phyloP scores from a whole-genome alignment of 805 yeast genomes.

The Wickerhamomyces tratensis region DNA sequence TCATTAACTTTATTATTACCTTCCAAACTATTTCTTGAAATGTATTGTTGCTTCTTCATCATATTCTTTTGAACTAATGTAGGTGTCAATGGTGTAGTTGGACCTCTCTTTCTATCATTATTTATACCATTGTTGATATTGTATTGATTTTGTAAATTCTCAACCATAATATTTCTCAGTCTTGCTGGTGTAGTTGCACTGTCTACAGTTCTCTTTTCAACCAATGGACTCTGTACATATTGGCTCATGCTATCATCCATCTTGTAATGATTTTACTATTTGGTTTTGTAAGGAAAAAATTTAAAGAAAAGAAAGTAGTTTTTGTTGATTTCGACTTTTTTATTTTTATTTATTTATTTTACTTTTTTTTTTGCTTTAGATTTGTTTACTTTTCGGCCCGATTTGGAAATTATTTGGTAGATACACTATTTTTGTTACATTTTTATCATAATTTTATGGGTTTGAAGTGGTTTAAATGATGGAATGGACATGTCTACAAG shows the following conservation, averaged over 20 bases:
- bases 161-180: background rate
- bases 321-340: no score
- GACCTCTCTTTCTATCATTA: conserved; percentile 15
- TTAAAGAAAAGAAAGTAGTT: no score
- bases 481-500: no score
- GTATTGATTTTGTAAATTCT: background rate
- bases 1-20: background rate
- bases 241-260: background rate
- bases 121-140: conserved; percentile 2
- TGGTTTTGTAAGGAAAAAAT: no score
- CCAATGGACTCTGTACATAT: background rate
- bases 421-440: no score
- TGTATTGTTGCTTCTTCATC: conserved; percentile 8
- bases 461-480: no score
- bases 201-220: background rate
- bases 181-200: background rate
- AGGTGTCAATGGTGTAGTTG: conserved; percentile 19
- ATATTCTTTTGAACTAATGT: conserved; percentile 14
- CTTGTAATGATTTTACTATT: background rate
- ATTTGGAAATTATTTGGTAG: background rate
- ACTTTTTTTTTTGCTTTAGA: no score
- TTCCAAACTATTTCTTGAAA: background rate
- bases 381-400: background rate
- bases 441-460: no score
- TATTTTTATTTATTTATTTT: no score